Evolutionary conservation across 164 flowering plant species (phyloP), one percentile per base, ranked within the genome.

Genomic region (Aristolochia fimbriata): DNA sequence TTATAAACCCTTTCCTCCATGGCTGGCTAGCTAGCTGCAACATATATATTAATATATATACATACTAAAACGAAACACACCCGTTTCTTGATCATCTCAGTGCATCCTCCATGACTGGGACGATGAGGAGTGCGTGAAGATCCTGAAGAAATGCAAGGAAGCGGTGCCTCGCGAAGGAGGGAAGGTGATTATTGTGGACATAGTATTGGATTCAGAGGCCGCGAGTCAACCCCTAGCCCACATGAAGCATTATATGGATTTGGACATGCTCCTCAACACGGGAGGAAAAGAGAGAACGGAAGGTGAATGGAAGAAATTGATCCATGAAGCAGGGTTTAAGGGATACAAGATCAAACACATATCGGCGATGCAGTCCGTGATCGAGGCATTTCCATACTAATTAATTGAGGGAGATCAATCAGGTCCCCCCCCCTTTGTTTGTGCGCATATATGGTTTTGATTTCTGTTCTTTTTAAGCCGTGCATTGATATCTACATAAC

Each of bases 31-130:
- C n/a, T n/a, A n/a, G n/a, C n/a, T n/a, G n/a, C n/a, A n/a, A n/a
- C n/a, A n/a, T n/a, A n/a, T n/a, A n/a, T n/a, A n/a, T n/a, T n/a
- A n/a, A n/a, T n/a, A n/a, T n/a, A n/a, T n/a, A n/a, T n/a, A n/a
- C n/a, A n/a, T n/a, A n/a, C n/a, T n/a, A n/a, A n/a, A n/a, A n/a
- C n/a, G n/a, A n/a, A n/a, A n/a, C n/a, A n/a, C n/a, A n/a, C n/a
- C n/a, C n/a, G n/a, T n/a, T n/a, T n/a, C n/a, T n/a, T n/a, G n/a
- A n/a, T n/a, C n/a, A n/a, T n/a, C n/a, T 51, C 60, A 79, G 79
- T 73, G 75, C 66, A 70, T 79, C 10, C 64, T 79, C 33, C 83
- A 79, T 25, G 73, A 79, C 17, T 79, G 80, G 79, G 71, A 43
- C 9, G 74, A 79, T 21, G 72, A 71, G 4, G 68, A 77, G 6